Percentiles rank a stretch among this genome's conserved stretches.
These are phyloP conservation scores for Trichomonas tenax DNA, from an alignment of 208 protist genomes.

Conservation along the genomic window DNA sequence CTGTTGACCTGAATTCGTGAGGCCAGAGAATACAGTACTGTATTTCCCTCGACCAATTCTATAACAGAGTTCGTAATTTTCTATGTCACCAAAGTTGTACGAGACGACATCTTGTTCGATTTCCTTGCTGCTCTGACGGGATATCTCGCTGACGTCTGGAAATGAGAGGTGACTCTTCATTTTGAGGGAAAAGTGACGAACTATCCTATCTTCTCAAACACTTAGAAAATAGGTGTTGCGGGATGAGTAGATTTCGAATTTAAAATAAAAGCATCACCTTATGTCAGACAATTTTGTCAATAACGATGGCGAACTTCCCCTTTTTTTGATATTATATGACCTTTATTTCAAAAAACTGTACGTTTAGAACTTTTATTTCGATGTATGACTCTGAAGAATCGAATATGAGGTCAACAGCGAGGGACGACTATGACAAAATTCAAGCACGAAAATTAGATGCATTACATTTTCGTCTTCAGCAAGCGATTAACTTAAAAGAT, in stretches of 20 bases:
- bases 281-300: no score
- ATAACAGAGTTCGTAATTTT: background rate
- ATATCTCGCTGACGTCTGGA: background rate
- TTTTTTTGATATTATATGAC: no score
- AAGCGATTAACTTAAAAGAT: background rate
- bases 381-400: background rate
- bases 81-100: background rate
- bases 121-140: background rate
- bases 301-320: no score
- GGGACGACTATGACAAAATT: background rate
- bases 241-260: no score
- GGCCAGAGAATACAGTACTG: background rate
- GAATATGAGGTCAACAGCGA: background rate
- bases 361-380: no score
- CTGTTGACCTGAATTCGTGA: background rate
- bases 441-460: background rate
- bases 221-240: background rate
- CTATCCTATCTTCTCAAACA: background rate
- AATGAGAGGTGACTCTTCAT: background rate
- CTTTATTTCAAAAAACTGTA: no score
- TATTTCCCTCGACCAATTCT: constrained; percentile 10
- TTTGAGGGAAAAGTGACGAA: background rate
- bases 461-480: background rate
- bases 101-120: background rate
- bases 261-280: no score